Percentiles rank a stretch among this genome's conserved stretches.
These are phyloP conservation scores for Diospyros kaki DNA, from an alignment of 148 eudicot genomes.

Conservation along the genomic window DNA sequence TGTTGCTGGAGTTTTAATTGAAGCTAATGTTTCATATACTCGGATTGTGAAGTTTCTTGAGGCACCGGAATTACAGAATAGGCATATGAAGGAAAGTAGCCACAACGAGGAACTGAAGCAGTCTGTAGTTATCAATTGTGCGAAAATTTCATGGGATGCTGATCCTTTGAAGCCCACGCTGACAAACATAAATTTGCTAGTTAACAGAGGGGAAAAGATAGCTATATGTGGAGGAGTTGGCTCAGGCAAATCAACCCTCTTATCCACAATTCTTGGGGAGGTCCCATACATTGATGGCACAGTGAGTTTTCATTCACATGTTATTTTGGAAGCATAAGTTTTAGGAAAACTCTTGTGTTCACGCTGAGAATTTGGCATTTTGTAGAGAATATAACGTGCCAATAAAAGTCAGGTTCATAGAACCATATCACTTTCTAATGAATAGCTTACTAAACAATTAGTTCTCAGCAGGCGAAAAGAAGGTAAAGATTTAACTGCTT, in stretches of 20 bases:
- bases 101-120: slow-evolving; percentile 4
- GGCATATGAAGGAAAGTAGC: slow-evolving; percentile 30
- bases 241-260: slow-evolving; percentile 44
- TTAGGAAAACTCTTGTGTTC: neutral
- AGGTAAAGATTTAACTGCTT: neutral
- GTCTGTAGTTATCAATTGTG: slow-evolving; percentile 40
- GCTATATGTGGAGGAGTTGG: slow-evolving; percentile 75
- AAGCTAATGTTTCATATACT: slow-evolving; percentile 67
- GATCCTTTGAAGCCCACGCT: slow-evolving; percentile 42
- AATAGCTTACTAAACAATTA: neutral
- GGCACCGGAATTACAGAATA: slow-evolving; percentile 64
- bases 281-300: slow-evolving; percentile 35
- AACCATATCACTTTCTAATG: neutral
- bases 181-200: slow-evolving; percentile 48
- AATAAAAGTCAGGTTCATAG: neutral
- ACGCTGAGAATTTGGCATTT: neutral
- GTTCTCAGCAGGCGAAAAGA: neutral
- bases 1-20: slow-evolving; percentile 61
- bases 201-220: slow-evolving; percentile 49
- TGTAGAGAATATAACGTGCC: neutral
- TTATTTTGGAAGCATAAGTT: neutral
- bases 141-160: slow-evolving; percentile 69
- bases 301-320: slow-evolving; percentile 26
- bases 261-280: slow-evolving; percentile 45
- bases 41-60: slow-evolving; percentile 67